These are phyloP conservation scores for Fusarium sublunatum DNA, from an alignment of 2,329 filamentous ascomycete species.

Conservation along the genomic window DNA sequence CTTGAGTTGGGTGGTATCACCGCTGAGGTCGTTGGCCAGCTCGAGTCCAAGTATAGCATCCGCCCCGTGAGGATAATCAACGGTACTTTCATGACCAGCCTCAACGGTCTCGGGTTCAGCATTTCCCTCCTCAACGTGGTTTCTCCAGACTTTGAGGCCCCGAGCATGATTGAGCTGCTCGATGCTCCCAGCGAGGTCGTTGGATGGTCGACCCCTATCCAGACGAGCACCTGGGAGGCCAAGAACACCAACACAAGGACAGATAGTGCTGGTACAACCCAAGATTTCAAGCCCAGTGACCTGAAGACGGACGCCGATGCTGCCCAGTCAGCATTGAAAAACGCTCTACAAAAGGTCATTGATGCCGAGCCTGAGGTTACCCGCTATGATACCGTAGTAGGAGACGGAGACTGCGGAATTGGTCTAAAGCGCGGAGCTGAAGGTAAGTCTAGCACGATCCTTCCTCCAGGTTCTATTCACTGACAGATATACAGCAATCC, in stretches of 20 bases:
- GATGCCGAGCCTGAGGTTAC: conserved; percentile 77
- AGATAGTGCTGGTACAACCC: conserved; percentile 48
- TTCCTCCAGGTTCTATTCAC: background rate
- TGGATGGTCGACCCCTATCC: conserved; percentile 75
- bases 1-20: conserved; percentile 79
- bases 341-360: conserved; percentile 71
- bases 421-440: conserved; percentile 89
- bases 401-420: conserved; percentile 90
- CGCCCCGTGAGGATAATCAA: conserved; percentile 72
- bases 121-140: conserved; percentile 75
- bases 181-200: conserved; percentile 76
- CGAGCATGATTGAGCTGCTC: conserved; percentile 74
- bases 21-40: conserved; percentile 73
- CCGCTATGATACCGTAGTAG: conserved; percentile 82
- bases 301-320: conserved; percentile 64
- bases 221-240: conserved; percentile 71
- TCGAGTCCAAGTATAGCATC: conserved; percentile 67
- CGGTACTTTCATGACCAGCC: conserved; percentile 81
- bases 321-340: conserved; percentile 64
- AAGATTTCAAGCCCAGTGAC: conserved; percentile 57
- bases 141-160: conserved; percentile 67
- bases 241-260: conserved; percentile 62
- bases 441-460: conserved; percentile 55
- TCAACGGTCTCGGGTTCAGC: conserved; percentile 82
- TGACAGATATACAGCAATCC: conserved; percentile 57